Percentiles rank a stretch among this genome's conserved stretches.
Conservation (phyloP, 139 green algal genomes). For the Astrephomene gubernaculifera region DNA sequence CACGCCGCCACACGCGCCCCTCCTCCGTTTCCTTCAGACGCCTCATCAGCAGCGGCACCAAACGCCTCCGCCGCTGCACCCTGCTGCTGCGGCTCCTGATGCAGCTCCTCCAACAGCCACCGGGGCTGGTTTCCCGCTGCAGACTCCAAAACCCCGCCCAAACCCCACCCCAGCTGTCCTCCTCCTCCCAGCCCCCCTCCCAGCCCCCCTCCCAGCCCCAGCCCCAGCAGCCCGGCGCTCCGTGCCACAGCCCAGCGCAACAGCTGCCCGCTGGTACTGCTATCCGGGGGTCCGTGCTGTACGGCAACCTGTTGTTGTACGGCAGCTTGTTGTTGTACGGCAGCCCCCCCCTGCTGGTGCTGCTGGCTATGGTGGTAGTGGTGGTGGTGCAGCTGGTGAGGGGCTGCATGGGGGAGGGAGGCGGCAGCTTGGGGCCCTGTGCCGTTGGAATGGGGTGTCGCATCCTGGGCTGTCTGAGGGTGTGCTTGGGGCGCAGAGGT, state of each 20-base stretch:
- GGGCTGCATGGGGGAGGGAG: background rate
- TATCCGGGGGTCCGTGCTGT: background rate
- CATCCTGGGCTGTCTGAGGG: too few relatives aligned
- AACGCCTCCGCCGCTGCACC: background rate
- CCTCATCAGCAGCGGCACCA: too few relatives aligned
- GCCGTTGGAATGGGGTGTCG: too few relatives aligned
- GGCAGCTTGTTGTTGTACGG: too few relatives aligned
- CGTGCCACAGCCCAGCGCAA: background rate
- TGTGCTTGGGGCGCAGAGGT: background rate
- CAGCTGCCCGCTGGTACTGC: background rate
- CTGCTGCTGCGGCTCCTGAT: background rate
- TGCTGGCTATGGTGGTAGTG: slow-evolving; percentile 20
- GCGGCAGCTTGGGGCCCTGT: too few relatives aligned
- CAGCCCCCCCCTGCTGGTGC: background rate
- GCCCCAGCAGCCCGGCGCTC: background rate
- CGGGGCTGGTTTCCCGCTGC: too few relatives aligned
- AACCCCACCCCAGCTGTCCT: too few relatives aligned
- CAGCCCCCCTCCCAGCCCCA: too few relatives aligned
- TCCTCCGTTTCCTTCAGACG: background rate
- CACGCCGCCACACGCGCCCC: background rate
- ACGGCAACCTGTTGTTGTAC: too few relatives aligned
- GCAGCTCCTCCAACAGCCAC: background rate
- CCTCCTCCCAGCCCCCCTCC: too few relatives aligned
- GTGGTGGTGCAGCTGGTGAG: slow-evolving; percentile 23
- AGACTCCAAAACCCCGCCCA: too few relatives aligned